Evolutionary conservation across 768 basidiomycete species (phyloP).

Genomic region (Mycena alexandri): DNA sequence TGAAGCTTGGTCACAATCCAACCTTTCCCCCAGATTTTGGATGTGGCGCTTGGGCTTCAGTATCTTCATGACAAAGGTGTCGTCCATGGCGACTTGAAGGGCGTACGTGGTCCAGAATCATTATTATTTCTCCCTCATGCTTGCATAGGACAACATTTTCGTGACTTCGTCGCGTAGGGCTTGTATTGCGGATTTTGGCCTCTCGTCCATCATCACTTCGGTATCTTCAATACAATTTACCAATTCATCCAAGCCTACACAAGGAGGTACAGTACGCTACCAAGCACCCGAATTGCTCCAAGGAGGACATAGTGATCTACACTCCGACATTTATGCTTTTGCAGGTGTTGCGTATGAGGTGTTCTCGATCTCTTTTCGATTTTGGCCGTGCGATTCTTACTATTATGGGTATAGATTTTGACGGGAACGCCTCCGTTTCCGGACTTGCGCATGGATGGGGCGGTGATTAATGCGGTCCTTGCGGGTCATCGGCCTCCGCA

Average conservation of each 20-base stretch:
- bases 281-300: neutral
- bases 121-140: no score
- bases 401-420: no score
- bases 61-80: neutral
- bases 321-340: neutral
- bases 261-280: neutral
- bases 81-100: neutral
- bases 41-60: neutral
- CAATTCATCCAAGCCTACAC: neutral
- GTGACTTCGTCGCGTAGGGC: no score
- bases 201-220: neutral
- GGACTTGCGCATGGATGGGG: no score
- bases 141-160: no score
- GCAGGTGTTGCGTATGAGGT: neutral
- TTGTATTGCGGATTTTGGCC: neutral
- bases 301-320: neutral
- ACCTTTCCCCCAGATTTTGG: neutral
- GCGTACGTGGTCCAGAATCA: no score
- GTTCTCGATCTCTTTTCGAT: neutral
- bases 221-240: neutral
- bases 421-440: no score
- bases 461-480: no score
- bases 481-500: no score
- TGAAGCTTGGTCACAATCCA: neutral
- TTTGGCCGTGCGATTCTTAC: no score